Percentiles rank a stretch among this genome's conserved stretches.
phyloP scores from a whole-genome alignment of 2,329 filamentous ascomycete species.

The Dothideomycetes sp. region DNA sequence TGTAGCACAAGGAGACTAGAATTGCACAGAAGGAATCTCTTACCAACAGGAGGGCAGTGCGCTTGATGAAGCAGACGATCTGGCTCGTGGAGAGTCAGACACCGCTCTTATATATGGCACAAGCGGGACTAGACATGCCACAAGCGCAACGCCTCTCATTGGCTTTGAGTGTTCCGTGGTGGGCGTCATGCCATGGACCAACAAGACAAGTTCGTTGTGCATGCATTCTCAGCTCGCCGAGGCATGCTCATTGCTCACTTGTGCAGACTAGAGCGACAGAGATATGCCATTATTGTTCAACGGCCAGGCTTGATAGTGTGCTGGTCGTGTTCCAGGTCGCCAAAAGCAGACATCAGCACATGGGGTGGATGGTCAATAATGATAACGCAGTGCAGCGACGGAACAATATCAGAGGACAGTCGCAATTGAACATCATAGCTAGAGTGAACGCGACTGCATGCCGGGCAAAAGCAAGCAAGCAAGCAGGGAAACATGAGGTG shows the following conservation, averaged over 20 bases:
- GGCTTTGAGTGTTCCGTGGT: too few species aligned
- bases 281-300: conserved; percentile 1
- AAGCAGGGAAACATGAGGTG: conserved; percentile 6
- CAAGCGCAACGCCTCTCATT: conserved; percentile 12
- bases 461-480: background rate
- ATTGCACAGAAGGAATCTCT: conserved; percentile 6
- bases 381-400: conserved; percentile 8
- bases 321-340: background rate
- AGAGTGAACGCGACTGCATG: conserved; percentile 6
- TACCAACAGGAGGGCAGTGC: conserved; percentile 2
- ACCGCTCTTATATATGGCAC: conserved; percentile 13
- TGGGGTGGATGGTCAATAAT: background rate
- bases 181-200: conserved; percentile 1
- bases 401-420: too few species aligned
- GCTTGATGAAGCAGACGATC: conserved; percentile 6
- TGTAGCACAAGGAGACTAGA: too few species aligned
- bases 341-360: background rate
- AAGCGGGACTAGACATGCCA: conserved; percentile 11
- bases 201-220: conserved; percentile 1
- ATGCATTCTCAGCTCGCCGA: background rate
- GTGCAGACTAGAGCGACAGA: background rate
- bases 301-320: background rate
- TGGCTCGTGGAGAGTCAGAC: conserved; percentile 9
- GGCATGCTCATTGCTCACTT: too few species aligned
- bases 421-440: too few species aligned